A percentile compares a stretch with the other conserved stretches of the same genome.
Conservation (phyloP, 2,329 filamentous ascomycete genomes). For the Aspergillus ustus region DNA sequence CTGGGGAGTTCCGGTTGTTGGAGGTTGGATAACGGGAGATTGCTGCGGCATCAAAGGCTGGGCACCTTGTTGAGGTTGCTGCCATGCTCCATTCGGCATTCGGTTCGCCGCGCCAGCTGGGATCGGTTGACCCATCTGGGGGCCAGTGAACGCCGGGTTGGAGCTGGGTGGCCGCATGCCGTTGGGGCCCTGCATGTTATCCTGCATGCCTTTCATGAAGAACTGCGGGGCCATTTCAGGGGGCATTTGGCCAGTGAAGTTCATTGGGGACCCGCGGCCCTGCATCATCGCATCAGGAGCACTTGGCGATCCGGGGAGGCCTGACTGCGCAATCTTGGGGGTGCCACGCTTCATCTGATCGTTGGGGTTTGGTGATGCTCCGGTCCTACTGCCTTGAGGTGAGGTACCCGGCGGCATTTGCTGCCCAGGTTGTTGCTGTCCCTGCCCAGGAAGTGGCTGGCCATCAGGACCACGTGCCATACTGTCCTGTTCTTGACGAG, state of each 20-base stretch:
- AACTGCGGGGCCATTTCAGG: conserved; percentile 49
- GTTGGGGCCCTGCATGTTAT: conserved; percentile 48
- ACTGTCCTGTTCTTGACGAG: conserved; percentile 68
- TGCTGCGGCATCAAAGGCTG: conserved; percentile 55
- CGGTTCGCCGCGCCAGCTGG: conserved; percentile 42
- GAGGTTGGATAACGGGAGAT: conserved; percentile 49
- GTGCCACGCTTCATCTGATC: conserved; percentile 68
- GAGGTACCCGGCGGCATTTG: conserved; percentile 60
- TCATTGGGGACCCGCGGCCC: conserved; percentile 64
- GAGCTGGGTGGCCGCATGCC: conserved; percentile 65
- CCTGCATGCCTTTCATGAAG: conserved; percentile 51
- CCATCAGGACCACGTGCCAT: conserved; percentile 56
- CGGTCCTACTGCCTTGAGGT: conserved; percentile 60
- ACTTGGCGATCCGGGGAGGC: conserved; percentile 61
- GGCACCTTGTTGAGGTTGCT: conserved; percentile 45
- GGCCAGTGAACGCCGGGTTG: conserved; percentile 52
- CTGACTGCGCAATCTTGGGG: conserved; percentile 62
- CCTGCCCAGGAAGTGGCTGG: conserved; percentile 53
- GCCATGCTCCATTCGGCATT: conserved; percentile 49
- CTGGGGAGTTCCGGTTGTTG: conserved; percentile 61
- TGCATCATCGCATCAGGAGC: conserved; percentile 60
- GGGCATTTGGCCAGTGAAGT: conserved; percentile 59
- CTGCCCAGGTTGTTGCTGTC: conserved; percentile 22
- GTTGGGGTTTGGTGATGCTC: conserved; percentile 64
- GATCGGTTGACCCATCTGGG: conserved; percentile 51